Conservation (phyloP, 2,329 filamentous ascomycete species). For the Niveomyces coronatus region DNA sequence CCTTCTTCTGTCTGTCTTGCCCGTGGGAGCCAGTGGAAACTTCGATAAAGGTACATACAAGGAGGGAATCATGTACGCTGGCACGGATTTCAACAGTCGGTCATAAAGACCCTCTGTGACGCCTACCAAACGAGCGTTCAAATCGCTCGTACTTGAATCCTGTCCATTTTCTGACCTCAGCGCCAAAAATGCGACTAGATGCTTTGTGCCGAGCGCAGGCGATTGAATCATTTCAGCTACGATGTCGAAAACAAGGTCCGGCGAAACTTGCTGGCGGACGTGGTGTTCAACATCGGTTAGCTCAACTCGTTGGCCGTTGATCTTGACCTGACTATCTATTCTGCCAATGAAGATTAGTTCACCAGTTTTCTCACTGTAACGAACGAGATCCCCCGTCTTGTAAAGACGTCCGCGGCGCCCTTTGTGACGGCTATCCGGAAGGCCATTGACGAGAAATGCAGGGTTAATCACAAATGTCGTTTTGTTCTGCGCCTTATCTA, state of each 20-base stretch:
- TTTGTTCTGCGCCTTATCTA: constrained; percentile 37
- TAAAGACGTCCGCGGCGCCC: constrained; percentile 21
- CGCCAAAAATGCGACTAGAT: neutral
- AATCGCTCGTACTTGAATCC: neutral
- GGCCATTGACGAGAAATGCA: constrained; percentile 19
- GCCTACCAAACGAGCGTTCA: neutral
- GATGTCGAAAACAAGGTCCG: too few relatives aligned
- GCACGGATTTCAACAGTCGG: neutral
- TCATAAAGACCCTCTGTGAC: constrained; percentile 1
- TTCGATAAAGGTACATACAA: neutral
- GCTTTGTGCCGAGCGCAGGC: neutral
- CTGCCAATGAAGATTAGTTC: constrained; percentile 37
- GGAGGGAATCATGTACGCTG: neutral
- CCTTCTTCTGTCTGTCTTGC: neutral
- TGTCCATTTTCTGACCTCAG: neutral
- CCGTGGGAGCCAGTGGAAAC: neutral
- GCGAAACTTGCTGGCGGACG: constrained; percentile 1
- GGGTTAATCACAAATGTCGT: constrained; percentile 30
- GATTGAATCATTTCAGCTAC: neutral
- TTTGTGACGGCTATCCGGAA: neutral
- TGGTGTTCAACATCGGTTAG: constrained; percentile 24
- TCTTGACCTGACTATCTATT: constrained; percentile 49
- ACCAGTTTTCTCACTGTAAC: constrained; percentile 28
- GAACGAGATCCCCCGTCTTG: constrained; percentile 38
- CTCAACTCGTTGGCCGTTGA: constrained; percentile 48